A percentile compares a stretch with the other conserved stretches of the same genome.
Evolutionary conservation across 495 filamentous ascomycete species (phyloP).

Genomic region (Penicillium pancosmium): DNA sequence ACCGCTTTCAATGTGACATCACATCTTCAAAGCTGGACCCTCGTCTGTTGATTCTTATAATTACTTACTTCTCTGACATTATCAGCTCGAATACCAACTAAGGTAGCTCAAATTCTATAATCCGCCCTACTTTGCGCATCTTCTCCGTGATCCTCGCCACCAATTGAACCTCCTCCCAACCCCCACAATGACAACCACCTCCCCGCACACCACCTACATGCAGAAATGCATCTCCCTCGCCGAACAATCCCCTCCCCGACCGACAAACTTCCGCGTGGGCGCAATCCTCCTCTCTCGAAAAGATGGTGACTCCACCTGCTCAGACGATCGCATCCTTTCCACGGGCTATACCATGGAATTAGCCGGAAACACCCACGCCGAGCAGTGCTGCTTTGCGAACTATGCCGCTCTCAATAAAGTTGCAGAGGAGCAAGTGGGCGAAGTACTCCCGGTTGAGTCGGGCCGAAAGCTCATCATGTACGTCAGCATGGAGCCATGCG

Average conservation of each 20-base stretch:
- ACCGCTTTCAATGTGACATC: conserved; percentile 16
- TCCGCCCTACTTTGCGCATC: no score
- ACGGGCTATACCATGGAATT: conserved; percentile 93
- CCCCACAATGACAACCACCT: conserved; percentile 25
- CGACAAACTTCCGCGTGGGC: conserved; percentile 92
- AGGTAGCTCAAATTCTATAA: no score
- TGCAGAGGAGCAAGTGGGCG: conserved; percentile 56
- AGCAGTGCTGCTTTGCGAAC: conserved; percentile 88
- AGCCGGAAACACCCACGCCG: conserved; percentile 91
- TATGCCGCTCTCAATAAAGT: conserved; percentile 55
- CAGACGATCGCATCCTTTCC: conserved; percentile 64
- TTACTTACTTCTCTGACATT: no score
- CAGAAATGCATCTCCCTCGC: conserved; percentile 73
- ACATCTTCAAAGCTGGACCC: neutral
- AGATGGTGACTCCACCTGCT: conserved; percentile 31
- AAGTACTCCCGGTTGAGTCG: conserved; percentile 52
- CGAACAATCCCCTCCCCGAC: conserved; percentile 74
- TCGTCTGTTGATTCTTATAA: neutral
- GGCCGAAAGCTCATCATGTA: conserved; percentile 66
- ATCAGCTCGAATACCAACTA: no score
- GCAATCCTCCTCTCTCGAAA: conserved; percentile 70
- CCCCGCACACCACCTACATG: conserved; percentile 67
- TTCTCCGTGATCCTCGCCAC: neutral
- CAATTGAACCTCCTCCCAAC: neutral
- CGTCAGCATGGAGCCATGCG: conserved; percentile 95